Evolutionary conservation across 1,284 basidiomycete species (phyloP), one percentile per base, ranked within the genome.

Genomic region (Sporisorium exsertum): DNA sequence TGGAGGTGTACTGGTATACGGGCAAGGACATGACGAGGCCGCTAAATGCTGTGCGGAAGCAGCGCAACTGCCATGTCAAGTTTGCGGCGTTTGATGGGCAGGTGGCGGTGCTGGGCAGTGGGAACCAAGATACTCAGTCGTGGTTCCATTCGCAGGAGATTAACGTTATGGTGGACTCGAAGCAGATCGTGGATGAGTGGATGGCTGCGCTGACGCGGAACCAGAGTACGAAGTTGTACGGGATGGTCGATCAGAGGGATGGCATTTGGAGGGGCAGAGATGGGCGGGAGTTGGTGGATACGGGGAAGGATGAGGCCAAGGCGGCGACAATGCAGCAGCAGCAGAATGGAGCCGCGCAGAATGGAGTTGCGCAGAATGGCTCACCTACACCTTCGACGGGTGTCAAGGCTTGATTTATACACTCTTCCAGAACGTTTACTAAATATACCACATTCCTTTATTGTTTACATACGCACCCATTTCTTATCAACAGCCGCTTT

Each of bases 81-180:
- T 89, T 93, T 81, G 91, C 92, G 83, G 88, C 89, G 40, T 89
- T 92, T 71, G 92, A 93, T 80, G 90, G 90, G 71, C 87, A 89
- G 77, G 89, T 93, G 32, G 89, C 89, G 22, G 92, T 93, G 65
- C 87, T 90, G 27, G 92, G 92, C 5, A 91, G 89, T 63, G 90
- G 91, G 9, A 91, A 91, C 80, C 90, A 90, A 62, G 83, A 85
- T 54, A 85, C 83, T 22, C 91, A 92, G 82, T 90, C 89, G 18
- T 92, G 92, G 91, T 93, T 90, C 87, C 92, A 93, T 85, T 91
- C 89, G 45, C 91, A 92, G 76, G 92, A 93, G 82, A 89, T 91
- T 79, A 93, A 93, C 82, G 87, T 92, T 64, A 90, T 93, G 89
- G 87, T 93, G 54, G 92, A 93, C 83, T 89, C 88, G 24, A 81